Evolutionary conservation across 2,329 filamentous ascomycete genomes (phyloP).

Genomic region (Cryphonectria japonica): DNA sequence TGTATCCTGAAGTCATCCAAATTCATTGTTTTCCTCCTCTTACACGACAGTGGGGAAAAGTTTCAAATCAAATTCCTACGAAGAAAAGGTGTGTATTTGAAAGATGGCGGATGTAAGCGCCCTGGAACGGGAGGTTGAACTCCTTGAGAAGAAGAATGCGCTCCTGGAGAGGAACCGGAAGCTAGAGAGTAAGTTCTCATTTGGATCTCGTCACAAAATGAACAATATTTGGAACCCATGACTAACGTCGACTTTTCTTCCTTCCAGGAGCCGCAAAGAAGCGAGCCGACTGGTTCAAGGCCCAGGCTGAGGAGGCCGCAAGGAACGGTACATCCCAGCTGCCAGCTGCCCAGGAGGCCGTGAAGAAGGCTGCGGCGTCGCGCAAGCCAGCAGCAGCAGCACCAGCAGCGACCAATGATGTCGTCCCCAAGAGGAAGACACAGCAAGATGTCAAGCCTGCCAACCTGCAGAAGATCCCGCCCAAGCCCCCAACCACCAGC

Average conservation of each 20-base stretch:
- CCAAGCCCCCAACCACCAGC: conserved; percentile 6
- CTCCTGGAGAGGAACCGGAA: conserved; percentile 22
- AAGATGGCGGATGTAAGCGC: conserved; percentile 23
- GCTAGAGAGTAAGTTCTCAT: conserved; percentile 6
- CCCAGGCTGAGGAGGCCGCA: conserved; percentile 15
- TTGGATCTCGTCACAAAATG: background rate
- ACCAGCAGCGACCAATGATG: background rate
- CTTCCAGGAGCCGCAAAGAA: conserved; percentile 18
- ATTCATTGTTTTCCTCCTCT: background rate
- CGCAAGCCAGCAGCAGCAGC: conserved; percentile 19
- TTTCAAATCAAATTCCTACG: background rate
- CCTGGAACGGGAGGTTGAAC: conserved; percentile 23
- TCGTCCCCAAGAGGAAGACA: conserved; percentile 6
- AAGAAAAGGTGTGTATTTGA: background rate
- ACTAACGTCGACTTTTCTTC: conserved; percentile 9
- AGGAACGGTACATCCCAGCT: conserved; percentile 5
- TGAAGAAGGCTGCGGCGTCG: conserved; percentile 5
- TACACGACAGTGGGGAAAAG: background rate
- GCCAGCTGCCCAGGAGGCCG: background rate
- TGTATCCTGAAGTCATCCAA: background rate
- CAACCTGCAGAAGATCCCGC: conserved; percentile 6
- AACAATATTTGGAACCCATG: background rate
- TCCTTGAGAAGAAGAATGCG: conserved; percentile 24
- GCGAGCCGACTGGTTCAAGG: conserved; percentile 16
- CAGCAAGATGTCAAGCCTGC: conserved; percentile 10